phyloP scores from a whole-genome alignment of 768 basidiomycete genomes.

The Mycena maculata region DNA sequence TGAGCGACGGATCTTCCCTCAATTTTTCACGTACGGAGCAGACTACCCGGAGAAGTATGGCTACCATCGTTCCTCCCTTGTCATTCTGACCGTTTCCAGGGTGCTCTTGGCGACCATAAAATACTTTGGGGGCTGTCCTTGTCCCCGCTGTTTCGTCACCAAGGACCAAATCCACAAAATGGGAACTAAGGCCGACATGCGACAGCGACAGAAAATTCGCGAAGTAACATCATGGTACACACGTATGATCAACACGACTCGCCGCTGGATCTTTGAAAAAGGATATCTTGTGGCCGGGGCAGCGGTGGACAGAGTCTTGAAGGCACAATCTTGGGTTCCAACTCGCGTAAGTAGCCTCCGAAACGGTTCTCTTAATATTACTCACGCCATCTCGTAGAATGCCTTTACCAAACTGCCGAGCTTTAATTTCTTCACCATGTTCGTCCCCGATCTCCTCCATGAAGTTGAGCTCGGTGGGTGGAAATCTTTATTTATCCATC shows the following conservation, averaged over 20 bases:
- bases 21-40: slow-evolving; percentile 43
- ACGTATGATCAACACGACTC: neutral
- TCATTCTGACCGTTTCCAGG: slow-evolving; percentile 11
- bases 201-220: slow-evolving; percentile 1
- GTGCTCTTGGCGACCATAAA: slow-evolving; percentile 34
- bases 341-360: neutral
- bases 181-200: slow-evolving; percentile 34
- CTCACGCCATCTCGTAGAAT: slow-evolving; percentile 39
- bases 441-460: slow-evolving; percentile 52
- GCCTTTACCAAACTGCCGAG: slow-evolving; percentile 41
- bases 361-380: neutral
- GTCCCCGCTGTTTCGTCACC: slow-evolving; percentile 38
- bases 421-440: slow-evolving; percentile 41
- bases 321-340: slow-evolving; percentile 18
- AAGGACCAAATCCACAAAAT: slow-evolving; percentile 30
- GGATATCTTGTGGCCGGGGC: neutral
- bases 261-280: slow-evolving; percentile 11
- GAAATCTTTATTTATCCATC: slow-evolving; percentile 50
- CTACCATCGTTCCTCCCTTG: slow-evolving; percentile 11
- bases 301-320: neutral
- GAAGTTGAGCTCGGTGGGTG: too few relatives aligned
- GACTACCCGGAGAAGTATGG: slow-evolving; percentile 49
- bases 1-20: slow-evolving; percentile 36
- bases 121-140: slow-evolving; percentile 38
- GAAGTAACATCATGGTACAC: slow-evolving; percentile 4